Percentiles rank a stretch among this genome's conserved stretches.
These are phyloP conservation scores for Isatis tinctoria DNA, from an alignment of 345 rosid genomes.

Conservation along the genomic window DNA sequence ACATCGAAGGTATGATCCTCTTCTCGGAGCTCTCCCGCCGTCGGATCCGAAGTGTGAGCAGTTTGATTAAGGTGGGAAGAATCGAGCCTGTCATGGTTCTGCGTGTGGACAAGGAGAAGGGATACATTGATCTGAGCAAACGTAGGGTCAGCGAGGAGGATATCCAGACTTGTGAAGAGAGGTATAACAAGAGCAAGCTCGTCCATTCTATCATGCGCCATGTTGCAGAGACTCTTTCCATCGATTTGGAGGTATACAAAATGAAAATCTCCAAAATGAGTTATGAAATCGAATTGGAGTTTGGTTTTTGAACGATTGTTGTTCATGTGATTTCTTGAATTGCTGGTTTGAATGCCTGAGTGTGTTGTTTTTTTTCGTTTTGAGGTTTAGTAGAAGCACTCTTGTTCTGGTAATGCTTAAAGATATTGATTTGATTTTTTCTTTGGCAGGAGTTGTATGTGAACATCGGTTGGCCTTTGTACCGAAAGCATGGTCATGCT, in stretches of 20 bases:
- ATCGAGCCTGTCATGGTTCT: constrained; percentile 99
- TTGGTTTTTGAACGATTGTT: background rate
- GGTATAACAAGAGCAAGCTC: constrained; percentile 98
- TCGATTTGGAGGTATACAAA: constrained; percentile 76
- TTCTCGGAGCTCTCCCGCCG: constrained; percentile 99
- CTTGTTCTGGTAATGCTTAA: background rate
- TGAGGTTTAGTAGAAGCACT: background rate
- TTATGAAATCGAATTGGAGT: background rate
- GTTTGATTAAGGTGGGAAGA: constrained; percentile 90
- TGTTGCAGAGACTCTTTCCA: constrained; percentile 79
- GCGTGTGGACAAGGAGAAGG: constrained; percentile 94
- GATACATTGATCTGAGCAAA: constrained; percentile 94
- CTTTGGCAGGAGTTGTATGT: constrained; percentile 70
- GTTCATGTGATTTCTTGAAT: too few relatives aligned
- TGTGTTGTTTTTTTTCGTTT: too few relatives aligned
- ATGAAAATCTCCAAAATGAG: background rate
- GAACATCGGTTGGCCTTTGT: constrained; percentile 91
- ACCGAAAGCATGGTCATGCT: constrained; percentile 89
- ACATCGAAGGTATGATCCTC: constrained; percentile 94
- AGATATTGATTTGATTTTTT: background rate
- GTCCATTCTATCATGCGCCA: constrained; percentile 99
- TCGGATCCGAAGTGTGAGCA: constrained; percentile 93
- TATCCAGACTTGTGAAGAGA: constrained; percentile 89
- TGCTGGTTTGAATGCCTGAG: background rate
- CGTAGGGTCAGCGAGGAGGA: constrained; percentile 94